A percentile compares a stretch with the other conserved stretches of the same genome.
Evolutionary conservation across 2,329 filamentous ascomycete genomes (phyloP).

Genomic region (Parastagonospora avenae): DNA sequence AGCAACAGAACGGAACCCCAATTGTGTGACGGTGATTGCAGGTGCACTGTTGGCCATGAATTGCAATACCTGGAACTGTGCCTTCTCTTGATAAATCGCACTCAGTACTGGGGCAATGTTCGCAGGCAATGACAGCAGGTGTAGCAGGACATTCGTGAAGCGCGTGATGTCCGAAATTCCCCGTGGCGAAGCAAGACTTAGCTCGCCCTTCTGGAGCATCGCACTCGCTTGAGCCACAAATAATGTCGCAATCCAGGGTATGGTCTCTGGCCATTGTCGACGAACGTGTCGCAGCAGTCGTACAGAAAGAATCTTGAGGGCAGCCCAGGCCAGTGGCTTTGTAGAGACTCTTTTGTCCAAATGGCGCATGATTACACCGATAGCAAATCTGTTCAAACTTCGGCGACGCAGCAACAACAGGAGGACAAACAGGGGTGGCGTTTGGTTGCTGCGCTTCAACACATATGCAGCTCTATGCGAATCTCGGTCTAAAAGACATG

Average conservation of each 20-base stretch:
- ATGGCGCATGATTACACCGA: constrained; percentile 33
- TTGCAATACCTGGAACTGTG: constrained; percentile 62
- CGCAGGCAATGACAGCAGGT: constrained; percentile 55
- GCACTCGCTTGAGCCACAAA: constrained; percentile 30
- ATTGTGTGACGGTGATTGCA: constrained; percentile 59
- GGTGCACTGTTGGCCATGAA: constrained; percentile 62
- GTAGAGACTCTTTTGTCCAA: constrained; percentile 18
- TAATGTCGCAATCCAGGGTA: constrained; percentile 38
- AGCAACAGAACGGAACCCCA: constrained; percentile 62
- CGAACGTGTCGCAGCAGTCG: constrained; percentile 41
- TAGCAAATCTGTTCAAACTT: constrained; percentile 22
- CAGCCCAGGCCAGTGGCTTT: constrained; percentile 25
- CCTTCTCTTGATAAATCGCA: constrained; percentile 57
- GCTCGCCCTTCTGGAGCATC: constrained; percentile 11
- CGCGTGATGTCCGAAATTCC: constrained; percentile 36
- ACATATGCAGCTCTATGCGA: constrained; percentile 24
- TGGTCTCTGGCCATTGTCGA: constrained; percentile 33
- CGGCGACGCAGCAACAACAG: constrained; percentile 39
- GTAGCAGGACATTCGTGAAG: constrained; percentile 57
- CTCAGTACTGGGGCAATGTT: constrained; percentile 56
- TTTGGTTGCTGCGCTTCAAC: constrained; percentile 16
- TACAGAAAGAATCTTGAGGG: constrained; percentile 29
- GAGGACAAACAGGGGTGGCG: constrained; percentile 39
- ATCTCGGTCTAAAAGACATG: constrained; percentile 19
- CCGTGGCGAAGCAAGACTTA: constrained; percentile 1